These are phyloP conservation scores for Aspergillus pseudotamarii DNA, from an alignment of 2,329 filamentous ascomycete genomes.

Conservation along the genomic window DNA sequence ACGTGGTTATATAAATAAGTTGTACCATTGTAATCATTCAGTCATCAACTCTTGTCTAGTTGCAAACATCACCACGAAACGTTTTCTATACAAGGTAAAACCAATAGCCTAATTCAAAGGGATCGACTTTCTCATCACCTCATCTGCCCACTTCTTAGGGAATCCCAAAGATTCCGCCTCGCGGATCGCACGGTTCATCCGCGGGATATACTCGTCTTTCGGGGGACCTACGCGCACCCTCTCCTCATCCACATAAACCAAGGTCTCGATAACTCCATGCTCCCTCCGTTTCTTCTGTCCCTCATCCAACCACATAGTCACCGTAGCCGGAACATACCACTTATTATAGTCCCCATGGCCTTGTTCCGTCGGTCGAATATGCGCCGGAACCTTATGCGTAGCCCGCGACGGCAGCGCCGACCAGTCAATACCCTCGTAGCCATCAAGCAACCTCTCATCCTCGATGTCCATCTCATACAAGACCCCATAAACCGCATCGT, in stretches of 20 bases:
- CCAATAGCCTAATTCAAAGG: conserved; percentile 22
- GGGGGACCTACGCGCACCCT: conserved; percentile 35
- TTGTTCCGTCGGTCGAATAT: conserved; percentile 35
- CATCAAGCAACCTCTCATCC: conserved; percentile 42
- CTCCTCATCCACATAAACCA: conserved; percentile 48
- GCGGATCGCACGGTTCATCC: conserved; percentile 48
- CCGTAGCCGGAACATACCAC: conserved; percentile 36
- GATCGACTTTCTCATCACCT: conserved; percentile 44
- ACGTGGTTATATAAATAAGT: not conserved
- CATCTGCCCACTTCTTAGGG: conserved; percentile 37
- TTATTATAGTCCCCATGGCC: conserved; percentile 41
- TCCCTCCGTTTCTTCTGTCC: conserved; percentile 14
- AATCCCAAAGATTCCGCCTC: conserved; percentile 42
- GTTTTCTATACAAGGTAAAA: not conserved
- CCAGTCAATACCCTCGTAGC: conserved; percentile 41
- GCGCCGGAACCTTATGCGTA: conserved; percentile 12
- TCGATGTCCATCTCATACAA: conserved; percentile 43
- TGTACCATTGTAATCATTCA: not conserved
- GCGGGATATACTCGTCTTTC: conserved; percentile 42
- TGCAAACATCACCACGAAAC: not conserved
- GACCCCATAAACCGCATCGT: conserved; percentile 41
- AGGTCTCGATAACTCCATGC: conserved; percentile 25
- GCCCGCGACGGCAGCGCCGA: conserved; percentile 14
- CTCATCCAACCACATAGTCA: conserved; percentile 36
- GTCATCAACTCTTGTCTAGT: not conserved